Evolutionary conservation across 2,329 filamentous ascomycete genomes (phyloP), one percentile per base, ranked within the genome.

Genomic region (Colletotrichum incanum): DNA sequence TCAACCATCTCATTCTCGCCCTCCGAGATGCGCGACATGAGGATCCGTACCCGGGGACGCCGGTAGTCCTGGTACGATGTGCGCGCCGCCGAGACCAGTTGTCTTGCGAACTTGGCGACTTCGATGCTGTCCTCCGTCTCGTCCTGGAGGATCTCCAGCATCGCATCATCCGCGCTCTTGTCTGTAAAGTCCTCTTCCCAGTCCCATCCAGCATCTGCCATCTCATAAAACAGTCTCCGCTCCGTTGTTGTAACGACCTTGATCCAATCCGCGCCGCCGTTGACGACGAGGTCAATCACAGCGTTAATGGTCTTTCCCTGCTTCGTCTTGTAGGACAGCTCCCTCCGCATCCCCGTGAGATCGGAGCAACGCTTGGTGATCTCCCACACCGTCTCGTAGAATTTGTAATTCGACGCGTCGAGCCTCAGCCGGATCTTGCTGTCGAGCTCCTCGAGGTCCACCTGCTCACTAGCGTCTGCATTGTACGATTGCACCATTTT

Each of bases 121-220:
- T 76, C 75, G 59, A 76, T 71, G 39, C 71, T 66, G 16, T 58
- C 71, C 12, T 73, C 71, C 26, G 37, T 58, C 31, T 72, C 72
- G 34, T 74, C 72, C 47, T 12, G 28, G 9, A 74, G n/a, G 6
- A 71, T 14, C 2, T 79, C 80, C 64, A 84, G 73, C 2, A 79
- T 77, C 0, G 78, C 74, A 61, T 82, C 80, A 11, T 80, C 79
- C 77, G 79, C 82, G 60, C 83, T 82, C 8, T 79, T 78, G 39
- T 75, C 71, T 9, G 80, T 78, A 6, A 75, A 68, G 5, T 77
- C 74, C 8, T 82, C 80, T 7, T 81, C 83, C 83, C 83, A 85
- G 8, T 77, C 77, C 83, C 83, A 84, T 5, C 83, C 83, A n/a
- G 77, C 78, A 56, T 84, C 82, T 3, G 79, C 78, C 83, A 85